Base-by-base conservation (phyloP, 2,329 filamentous ascomycete genomes). In the Calonectria fujianensis region DNA sequence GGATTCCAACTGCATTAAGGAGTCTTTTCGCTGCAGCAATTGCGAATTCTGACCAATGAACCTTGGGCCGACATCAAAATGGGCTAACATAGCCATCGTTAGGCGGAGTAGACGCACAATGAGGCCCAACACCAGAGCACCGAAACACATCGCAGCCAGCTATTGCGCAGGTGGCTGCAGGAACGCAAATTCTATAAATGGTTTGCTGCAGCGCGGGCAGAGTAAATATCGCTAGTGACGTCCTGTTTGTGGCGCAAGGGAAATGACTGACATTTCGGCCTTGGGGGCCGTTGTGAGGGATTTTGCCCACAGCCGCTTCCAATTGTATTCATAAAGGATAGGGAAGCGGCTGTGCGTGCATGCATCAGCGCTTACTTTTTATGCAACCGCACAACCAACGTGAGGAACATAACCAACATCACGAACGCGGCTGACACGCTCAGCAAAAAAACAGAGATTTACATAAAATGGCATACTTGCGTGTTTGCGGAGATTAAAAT, bases 351-450 rank as follows among this genome's bases (percentile, higher is more conserved):
- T 24, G 41, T 48, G 32, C 35, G 32, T 39, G 54, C 54, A 35
- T 61, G 54, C 54, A 61, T 61, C 32, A 61, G 54, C 32, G 54
- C 54, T 61, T 61, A 61, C 29, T 27, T 39, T 39, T 39, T 39
- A 61, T 61, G 54, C 54, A 61, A 27, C 4, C 13, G 32, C 31
- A 27, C 54, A 39, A 39, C 54, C 54, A 61, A 61, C 54, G 39
- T 27, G n/a, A 39, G 27, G 35, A 57, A 37, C 32, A 14, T 10
- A 61, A 39, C 54, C 54, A 61, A 61, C 54, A 39, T 27, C 18
- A 14, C n/a, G 32, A 35, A 27, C 20, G 7, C n/a, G 54, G 32
- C 32, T 24, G 13, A 27, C 29, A 27, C 13, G 32, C 3, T n/a
- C 13, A 37, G 35, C 52, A 24, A 39, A 18, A 39, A 27, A 5